These are phyloP conservation scores for Fomitopsis pinicola DNA, from an alignment of 1,284 basidiomycete genomes.

Conservation along the genomic window DNA sequence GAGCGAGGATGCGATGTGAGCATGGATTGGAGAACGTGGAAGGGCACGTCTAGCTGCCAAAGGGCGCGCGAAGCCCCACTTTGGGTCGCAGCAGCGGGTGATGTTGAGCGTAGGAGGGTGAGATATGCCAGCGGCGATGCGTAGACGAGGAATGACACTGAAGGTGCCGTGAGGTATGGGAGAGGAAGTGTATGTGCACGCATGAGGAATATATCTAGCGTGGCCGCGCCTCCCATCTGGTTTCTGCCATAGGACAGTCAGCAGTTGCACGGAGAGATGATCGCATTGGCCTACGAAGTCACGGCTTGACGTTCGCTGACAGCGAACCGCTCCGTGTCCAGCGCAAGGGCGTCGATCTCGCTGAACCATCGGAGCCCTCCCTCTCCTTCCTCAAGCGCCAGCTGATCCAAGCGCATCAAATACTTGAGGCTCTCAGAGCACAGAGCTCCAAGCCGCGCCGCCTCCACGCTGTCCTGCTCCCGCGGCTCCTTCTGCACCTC, in stretches of 20 bases:
- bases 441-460: conserved; percentile 40
- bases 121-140: conserved; percentile 67
- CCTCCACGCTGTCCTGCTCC: conserved; percentile 44
- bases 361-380: conserved; percentile 72
- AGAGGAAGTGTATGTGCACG: conserved; percentile 64
- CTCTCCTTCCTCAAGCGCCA: conserved; percentile 56
- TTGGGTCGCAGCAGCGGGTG: conserved; percentile 15
- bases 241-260: background rate
- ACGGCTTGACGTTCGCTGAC: conserved; percentile 48
- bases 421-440: conserved; percentile 59
- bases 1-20: conserved; percentile 35
- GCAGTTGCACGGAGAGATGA: background rate
- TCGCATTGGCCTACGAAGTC: conserved; percentile 40
- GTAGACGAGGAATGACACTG: conserved; percentile 66
- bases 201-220: conserved; percentile 64
- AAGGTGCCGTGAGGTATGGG: conserved; percentile 61
- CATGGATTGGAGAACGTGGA: conserved; percentile 40
- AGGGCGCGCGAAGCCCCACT: conserved; percentile 4
- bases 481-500: conserved; percentile 59
- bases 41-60: conserved; percentile 45
- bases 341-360: conserved; percentile 51
- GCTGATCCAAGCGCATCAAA: conserved; percentile 63
- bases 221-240: conserved; percentile 25
- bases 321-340: conserved; percentile 46
- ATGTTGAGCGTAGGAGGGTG: conserved; percentile 40